phyloP scores from a whole-genome alignment of 2,329 filamentous ascomycete species.

The Penicillium sp. region DNA sequence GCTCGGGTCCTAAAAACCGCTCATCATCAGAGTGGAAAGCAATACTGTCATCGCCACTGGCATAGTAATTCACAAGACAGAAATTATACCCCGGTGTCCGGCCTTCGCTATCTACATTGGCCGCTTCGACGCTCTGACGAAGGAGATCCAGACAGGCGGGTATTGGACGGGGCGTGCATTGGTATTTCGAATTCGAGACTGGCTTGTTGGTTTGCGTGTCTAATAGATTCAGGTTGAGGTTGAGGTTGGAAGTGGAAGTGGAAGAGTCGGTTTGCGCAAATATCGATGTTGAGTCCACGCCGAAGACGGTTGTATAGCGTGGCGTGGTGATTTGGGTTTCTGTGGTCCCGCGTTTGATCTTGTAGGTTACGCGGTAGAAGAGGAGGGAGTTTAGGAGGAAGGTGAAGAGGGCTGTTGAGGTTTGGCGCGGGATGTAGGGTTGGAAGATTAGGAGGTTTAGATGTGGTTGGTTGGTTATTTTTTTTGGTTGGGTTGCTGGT shows the following conservation, averaged over 20 bases:
- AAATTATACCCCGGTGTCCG: constrained; percentile 65
- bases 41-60: constrained; percentile 71
- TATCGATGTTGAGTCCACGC: constrained; percentile 59
- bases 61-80: constrained; percentile 78
- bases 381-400: constrained; percentile 71
- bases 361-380: constrained; percentile 73
- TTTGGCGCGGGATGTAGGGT: constrained; percentile 59
- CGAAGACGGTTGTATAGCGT: constrained; percentile 60
- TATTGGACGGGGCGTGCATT: constrained; percentile 64
- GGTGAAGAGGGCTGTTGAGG: constrained; percentile 58
- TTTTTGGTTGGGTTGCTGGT: constrained; percentile 52
- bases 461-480: constrained; percentile 64
- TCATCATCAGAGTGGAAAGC: constrained; percentile 79
- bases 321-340: constrained; percentile 61
- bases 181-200: constrained; percentile 50
- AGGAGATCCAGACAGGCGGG: constrained; percentile 66
- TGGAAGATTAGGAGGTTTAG: constrained; percentile 73
- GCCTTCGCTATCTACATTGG: constrained; percentile 35
- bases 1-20: constrained; percentile 65
- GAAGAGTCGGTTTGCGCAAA: constrained; percentile 43
- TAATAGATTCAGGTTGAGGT: constrained; percentile 25
- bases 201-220: constrained; percentile 44
- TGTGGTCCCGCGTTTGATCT: constrained; percentile 62
- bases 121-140: constrained; percentile 59
- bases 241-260: too few relatives aligned